Base-by-base conservation (phyloP, 768 basidiomycete genomes). In the Leccinum obscurum region DNA sequence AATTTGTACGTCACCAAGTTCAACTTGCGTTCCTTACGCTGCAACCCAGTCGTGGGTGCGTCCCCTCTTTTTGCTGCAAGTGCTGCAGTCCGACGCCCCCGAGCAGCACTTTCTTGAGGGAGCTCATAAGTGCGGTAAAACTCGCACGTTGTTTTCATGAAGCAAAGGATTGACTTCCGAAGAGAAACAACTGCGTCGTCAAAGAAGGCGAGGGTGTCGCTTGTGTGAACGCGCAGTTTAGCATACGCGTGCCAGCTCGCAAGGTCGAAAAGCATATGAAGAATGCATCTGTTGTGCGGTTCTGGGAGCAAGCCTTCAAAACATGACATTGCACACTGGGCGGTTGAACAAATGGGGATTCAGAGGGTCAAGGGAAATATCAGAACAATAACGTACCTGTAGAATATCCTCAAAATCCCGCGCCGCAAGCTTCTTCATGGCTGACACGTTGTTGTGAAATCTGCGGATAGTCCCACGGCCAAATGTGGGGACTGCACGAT, bases 241-340 rank as follows among this genome's bases (percentile, higher is more conserved):
- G 57, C 64, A 46, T 55, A 56, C 0, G 52, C 62, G 28, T 69
- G 68, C 69, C 69, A 70, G 3, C 24, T 32, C 3, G 57, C 66
- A 2, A 68, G 50, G 1, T 57, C 37, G 15, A 62, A 70, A 2
- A 64, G 56, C 1, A 70, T 35, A 17, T 65, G 55, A 3, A 62
- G 57, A 10, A 70, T 20, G 11, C 52, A 26, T 0, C 10, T 3
- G 28, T 70, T 58, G 28, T 66, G 62, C 1, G 52, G 57, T 6
- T 17, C 34, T 4, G 62, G 62, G 5, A 70, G 52, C 15, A 54
- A 13, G 14, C 35, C 34, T 7, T 37, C 34, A 11, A 54, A 54
- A 17, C 17, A n/a, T 10, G 53, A 9, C 32, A 54, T 54, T 4
- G 37, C 37, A 41, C 53, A 54, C 53, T 54, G 32, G 22, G 30